Evolutionary conservation across 345 rosid species (phyloP).

Genomic region (Brassica cretica): DNA sequence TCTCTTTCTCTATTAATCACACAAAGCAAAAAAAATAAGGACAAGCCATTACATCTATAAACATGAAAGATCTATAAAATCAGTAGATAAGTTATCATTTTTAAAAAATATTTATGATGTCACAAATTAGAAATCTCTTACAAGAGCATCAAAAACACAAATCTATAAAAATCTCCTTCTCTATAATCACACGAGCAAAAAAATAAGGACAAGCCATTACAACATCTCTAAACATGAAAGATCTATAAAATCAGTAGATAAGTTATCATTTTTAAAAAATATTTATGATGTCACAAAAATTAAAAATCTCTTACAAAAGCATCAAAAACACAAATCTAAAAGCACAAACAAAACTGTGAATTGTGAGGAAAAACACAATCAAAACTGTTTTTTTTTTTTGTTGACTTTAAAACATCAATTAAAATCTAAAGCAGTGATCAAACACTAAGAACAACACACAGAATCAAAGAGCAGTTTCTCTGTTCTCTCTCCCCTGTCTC

Average conservation of each 20-base stretch:
- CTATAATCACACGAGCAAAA: neutral
- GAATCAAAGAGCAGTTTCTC: neutral
- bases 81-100: neutral
- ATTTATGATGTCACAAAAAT: neutral
- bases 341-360: neutral
- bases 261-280: neutral
- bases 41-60: neutral
- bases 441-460: conserved; percentile 5
- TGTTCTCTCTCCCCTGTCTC: conserved; percentile 4
- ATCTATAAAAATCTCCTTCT: neutral
- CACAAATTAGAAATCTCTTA: neutral
- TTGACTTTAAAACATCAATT: neutral
- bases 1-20: neutral
- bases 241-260: neutral
- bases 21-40: neutral
- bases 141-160: conserved; percentile 17
- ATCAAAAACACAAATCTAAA: conserved; percentile 6
- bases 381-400: neutral
- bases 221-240: neutral
- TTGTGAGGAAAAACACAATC: neutral
- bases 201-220: neutral
- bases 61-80: neutral
- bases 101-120: neutral
- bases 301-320: neutral
- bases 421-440: conserved; percentile 4